phyloP scores from a whole-genome alignment of 176 grass and related monocot genomes.

The Melocanna baccifera region DNA sequence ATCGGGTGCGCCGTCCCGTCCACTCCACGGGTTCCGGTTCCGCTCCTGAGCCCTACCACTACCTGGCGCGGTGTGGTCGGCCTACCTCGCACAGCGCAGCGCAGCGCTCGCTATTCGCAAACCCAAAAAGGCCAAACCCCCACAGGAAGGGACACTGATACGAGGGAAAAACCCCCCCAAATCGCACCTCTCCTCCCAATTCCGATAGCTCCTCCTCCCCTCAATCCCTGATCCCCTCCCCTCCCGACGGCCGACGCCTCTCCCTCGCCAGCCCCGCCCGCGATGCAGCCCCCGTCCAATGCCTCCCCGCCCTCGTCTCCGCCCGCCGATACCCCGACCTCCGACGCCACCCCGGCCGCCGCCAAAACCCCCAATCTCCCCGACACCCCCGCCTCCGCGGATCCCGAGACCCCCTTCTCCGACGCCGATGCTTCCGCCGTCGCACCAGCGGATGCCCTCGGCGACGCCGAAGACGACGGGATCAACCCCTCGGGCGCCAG shows the following conservation, averaged over 20 bases:
- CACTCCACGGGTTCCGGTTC: no score
- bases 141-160: no score
- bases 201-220: not conserved
- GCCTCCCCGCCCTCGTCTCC: not conserved
- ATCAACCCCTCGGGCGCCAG: constrained; percentile 29
- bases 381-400: constrained; percentile 37
- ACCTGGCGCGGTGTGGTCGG: no score
- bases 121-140: no score
- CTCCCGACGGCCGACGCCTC: not conserved
- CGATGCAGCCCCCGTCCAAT: constrained; percentile 1
- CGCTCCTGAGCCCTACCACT: no score
- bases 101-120: no score
- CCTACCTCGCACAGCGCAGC: no score
- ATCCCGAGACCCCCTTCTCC: constrained; percentile 36
- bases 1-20: no score
- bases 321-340: constrained; percentile 15
- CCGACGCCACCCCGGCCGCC: not conserved
- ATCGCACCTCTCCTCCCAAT: not conserved
- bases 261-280: not conserved
- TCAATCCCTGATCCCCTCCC: not conserved
- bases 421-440: constrained; percentile 29
- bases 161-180: not conserved
- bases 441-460: not conserved
- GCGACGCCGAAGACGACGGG: constrained; percentile 33
- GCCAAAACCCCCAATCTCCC: constrained; percentile 31